Evolutionary conservation across 441 rosid species (phyloP), one percentile per base, ranked within the genome.

Genomic region (Capsella rubella): DNA sequence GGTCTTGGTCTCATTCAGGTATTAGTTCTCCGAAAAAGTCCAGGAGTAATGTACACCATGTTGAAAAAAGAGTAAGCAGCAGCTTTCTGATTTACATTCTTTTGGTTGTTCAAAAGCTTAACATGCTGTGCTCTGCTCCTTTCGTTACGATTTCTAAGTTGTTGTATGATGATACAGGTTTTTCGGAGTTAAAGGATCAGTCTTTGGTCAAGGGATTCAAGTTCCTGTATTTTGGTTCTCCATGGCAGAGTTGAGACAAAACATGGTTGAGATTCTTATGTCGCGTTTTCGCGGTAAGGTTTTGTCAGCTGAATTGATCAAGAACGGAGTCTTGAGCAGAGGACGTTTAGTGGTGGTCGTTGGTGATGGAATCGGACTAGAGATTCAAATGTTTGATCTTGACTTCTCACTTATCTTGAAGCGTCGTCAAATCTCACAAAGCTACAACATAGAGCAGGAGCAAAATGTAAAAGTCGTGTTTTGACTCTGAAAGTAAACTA

Each of bases 131-230:
- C 35, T 32, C 35, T 34, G 25, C 21, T 15, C 10, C 3, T 15
- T 16, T 16, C 10, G 2, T 15, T 15, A 5, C 1, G 49, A 45
- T 45, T 1, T n/a, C 14, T 14, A 4, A 52, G 1, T 39, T 50
- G 46, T 34, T 49, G 27, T 52, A 5, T 45, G 69, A 42, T 71
- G 75, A 51, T 71, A 31, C 11, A 72, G 69, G 54, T 63, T 31
- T 54, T 43, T 18, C 43, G 76, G 76, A 72, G 70, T 72, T 28
- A 72, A 63, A 72, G 70, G 76, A 63, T 63, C 76, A 53, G 27
- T 72, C 70, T 21, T 54, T 43, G 76, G 76, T 34, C 16, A 72
- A 6, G 56, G 76, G 13, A 53, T 72, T 53, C 70, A 63, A 15
- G 70, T 63, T 21, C 76, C 76, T 21, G 18, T 72, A 14, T 53